phyloP scores from a whole-genome alignment of 1,139 yeast species.

The Hansenula sp. region DNA sequence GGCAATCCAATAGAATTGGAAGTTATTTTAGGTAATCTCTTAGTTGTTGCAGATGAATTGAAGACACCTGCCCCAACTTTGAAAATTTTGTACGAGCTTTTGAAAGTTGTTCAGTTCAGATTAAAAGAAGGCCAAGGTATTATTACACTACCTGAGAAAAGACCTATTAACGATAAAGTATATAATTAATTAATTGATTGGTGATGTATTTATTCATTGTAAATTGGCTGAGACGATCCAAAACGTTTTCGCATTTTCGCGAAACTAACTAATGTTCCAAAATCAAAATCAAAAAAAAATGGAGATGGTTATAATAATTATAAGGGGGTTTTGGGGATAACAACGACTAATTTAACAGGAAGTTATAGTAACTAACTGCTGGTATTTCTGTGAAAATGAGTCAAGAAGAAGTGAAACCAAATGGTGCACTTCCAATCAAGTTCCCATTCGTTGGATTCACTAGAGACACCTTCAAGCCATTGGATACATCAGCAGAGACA shows the following conservation, averaged over 20 bases:
- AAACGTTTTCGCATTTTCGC: too few relatives aligned
- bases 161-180: slow-evolving; percentile 16
- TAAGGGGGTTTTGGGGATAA: too few relatives aligned
- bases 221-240: too few relatives aligned
- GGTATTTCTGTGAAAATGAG: neutral
- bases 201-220: too few relatives aligned
- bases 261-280: too few relatives aligned
- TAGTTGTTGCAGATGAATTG: slow-evolving; percentile 40
- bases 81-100: slow-evolving; percentile 31
- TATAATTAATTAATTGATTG: too few relatives aligned
- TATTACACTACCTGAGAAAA: slow-evolving; percentile 24
- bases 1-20: slow-evolving; percentile 52
- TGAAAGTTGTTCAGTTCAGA: slow-evolving; percentile 37
- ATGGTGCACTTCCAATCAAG: slow-evolving; percentile 4
- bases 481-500: slow-evolving; percentile 40
- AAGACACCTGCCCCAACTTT: slow-evolving; percentile 44
- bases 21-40: slow-evolving; percentile 50
- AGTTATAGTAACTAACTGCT: too few relatives aligned
- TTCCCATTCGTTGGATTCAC: slow-evolving; percentile 16
- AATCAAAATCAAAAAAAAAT: too few relatives aligned
- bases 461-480: slow-evolving; percentile 29
- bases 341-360: too few relatives aligned
- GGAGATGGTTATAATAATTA: too few relatives aligned
- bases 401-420: neutral
- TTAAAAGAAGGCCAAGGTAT: slow-evolving; percentile 36